These are phyloP conservation scores for Malus fusca DNA, from an alignment of 306 rosid genomes.

Conservation along the genomic window DNA sequence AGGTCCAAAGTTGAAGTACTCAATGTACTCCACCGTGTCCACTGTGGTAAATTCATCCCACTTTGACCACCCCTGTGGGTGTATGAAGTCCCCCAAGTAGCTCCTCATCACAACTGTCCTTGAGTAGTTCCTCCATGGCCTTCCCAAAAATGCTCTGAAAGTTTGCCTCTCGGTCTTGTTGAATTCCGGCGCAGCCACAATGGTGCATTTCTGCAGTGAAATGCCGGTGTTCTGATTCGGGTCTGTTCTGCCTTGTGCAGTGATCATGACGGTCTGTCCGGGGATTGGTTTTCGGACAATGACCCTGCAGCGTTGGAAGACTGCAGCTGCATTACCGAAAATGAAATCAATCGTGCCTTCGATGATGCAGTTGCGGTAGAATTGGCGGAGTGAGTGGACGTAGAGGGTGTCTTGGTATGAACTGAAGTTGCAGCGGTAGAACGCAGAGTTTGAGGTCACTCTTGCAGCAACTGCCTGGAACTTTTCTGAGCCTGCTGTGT, in stretches of 20 bases:
- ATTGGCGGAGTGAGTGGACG: neutral
- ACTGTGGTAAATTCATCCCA: neutral
- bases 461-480: neutral
- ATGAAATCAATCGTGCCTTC: constrained; percentile 10
- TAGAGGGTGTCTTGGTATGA: constrained; percentile 1
- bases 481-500: neutral
- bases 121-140: constrained; percentile 5
- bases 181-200: neutral
- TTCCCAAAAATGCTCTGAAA: neutral
- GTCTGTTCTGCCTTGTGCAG: constrained; percentile 9
- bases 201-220: neutral
- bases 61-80: neutral
- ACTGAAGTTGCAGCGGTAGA: neutral
- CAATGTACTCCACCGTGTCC: neutral
- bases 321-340: neutral
- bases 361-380: neutral
- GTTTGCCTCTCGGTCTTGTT: neutral
- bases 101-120: neutral
- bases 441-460: neutral
- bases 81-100: neutral
- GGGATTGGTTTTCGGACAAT: neutral
- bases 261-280: neutral
- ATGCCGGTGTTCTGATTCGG: neutral
- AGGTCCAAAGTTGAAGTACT: constrained; percentile 1
- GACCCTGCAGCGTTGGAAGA: neutral